Percentiles rank a stretch among this genome's conserved stretches.
Conservation (phyloP, 2,329 filamentous ascomycete genomes). For the Colletotrichum aenigma region DNA sequence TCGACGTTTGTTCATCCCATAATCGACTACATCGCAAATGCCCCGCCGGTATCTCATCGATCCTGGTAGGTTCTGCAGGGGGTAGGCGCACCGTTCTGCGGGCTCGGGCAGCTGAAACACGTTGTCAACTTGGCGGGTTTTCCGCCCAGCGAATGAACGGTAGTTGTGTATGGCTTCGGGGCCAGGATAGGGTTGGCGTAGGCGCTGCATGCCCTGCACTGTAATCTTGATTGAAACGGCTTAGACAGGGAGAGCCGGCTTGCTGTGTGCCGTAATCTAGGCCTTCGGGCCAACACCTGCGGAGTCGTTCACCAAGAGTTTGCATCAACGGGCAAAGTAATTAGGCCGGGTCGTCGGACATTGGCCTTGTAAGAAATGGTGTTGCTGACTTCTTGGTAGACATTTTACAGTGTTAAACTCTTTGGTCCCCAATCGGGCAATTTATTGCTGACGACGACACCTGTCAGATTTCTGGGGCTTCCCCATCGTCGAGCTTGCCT, state of each 20-base stretch:
- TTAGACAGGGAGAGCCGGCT: background rate
- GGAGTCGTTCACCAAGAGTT: background rate
- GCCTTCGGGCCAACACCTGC: background rate
- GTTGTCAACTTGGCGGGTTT: background rate
- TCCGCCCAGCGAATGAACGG: background rate
- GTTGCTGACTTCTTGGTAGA: background rate
- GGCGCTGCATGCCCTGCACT: background rate
- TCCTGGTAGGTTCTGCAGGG: background rate
- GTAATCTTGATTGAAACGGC: conserved; percentile 9
- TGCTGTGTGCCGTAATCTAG: background rate
- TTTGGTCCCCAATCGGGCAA: background rate
- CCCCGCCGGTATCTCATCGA: background rate
- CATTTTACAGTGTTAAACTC: background rate
- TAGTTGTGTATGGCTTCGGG: background rate
- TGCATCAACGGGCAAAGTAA: conserved; percentile 7
- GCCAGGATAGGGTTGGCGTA: background rate
- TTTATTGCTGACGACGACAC: background rate
- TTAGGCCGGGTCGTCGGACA: background rate
- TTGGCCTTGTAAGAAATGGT: background rate
- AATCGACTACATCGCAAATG: background rate
- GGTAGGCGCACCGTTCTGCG: background rate
- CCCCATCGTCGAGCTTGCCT: background rate
- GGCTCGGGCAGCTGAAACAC: background rate
- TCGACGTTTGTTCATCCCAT: background rate
- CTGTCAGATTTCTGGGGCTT: background rate